Evolutionary conservation across 768 basidiomycete genomes (phyloP).

Genomic region (Leccinum fibrillosum): DNA sequence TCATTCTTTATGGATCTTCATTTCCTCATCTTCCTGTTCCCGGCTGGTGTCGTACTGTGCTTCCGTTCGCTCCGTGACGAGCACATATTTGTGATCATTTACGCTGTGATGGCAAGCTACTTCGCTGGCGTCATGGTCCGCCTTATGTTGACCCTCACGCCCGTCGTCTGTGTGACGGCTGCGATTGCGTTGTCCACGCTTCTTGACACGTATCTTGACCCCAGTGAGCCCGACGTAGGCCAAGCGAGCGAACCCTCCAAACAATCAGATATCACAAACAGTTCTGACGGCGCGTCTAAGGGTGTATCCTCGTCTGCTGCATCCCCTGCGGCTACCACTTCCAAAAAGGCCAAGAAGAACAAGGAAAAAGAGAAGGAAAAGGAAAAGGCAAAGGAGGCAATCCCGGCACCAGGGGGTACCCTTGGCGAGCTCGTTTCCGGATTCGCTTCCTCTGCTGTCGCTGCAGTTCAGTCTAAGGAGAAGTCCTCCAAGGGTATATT

Average conservation of each 20-base stretch:
- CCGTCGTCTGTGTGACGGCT: conserved; percentile 91
- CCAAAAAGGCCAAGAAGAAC: conserved; percentile 52
- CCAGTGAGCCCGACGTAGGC: conserved; percentile 55
- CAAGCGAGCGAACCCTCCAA: background rate
- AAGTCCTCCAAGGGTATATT: conserved; percentile 59
- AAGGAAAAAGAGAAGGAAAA: conserved; percentile 38
- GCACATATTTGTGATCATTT: conserved; percentile 98
- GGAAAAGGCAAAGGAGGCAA: conserved; percentile 43
- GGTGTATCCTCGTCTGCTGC: conserved; percentile 27
- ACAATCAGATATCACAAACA: background rate
- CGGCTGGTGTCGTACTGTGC: conserved; percentile 90
- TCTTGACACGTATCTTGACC: conserved; percentile 88
- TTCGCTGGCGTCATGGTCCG: conserved; percentile 99
- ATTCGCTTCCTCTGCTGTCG: conserved; percentile 30
- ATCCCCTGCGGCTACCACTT: conserved; percentile 27
- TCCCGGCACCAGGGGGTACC: conserved; percentile 33
- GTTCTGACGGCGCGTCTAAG: background rate
- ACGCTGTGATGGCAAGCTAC: conserved; percentile 93
- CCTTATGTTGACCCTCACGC: conserved; percentile 95
- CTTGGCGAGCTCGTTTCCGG: conserved; percentile 43
- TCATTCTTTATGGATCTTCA: conserved; percentile 99
- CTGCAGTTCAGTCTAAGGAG: conserved; percentile 21
- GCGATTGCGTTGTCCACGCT: conserved; percentile 89
- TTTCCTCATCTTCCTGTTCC: conserved; percentile 97
- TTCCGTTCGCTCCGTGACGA: conserved; percentile 95